Evolutionary conservation across 441 rosid species (phyloP).

Genomic region (Populus hybrid): DNA sequence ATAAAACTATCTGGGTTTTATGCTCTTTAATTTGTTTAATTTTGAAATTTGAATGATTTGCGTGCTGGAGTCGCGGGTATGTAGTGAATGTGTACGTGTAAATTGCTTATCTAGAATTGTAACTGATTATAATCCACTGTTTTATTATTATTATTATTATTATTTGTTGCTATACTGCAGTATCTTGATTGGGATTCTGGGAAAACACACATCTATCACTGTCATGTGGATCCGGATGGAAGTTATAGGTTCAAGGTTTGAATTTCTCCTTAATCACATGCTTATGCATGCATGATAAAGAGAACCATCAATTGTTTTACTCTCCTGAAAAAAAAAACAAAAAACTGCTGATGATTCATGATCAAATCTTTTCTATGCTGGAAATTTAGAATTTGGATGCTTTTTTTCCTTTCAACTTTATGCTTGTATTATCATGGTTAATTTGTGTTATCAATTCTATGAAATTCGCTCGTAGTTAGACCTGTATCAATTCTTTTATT

Average conservation of each 20-base stretch:
- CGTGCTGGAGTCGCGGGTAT: neutral
- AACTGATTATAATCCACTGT: neutral
- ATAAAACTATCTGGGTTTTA: neutral
- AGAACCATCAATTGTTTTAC: neutral
- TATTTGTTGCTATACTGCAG: slow-evolving; percentile 31
- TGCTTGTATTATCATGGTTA: neutral
- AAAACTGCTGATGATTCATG: neutral
- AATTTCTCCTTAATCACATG: slow-evolving; percentile 16
- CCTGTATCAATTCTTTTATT: neutral
- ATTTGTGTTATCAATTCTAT: too few relatives aligned
- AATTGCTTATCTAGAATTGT: neutral
- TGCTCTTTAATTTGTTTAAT: neutral
- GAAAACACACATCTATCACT: slow-evolving; percentile 49
- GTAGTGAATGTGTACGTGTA: neutral
- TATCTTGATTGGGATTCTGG: slow-evolving; percentile 50
- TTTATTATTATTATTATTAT: neutral
- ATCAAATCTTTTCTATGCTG: neutral
- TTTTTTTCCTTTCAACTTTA: neutral
- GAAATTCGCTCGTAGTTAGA: neutral
- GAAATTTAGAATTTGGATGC: neutral
- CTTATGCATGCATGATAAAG: neutral
- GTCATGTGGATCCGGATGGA: slow-evolving; percentile 46
- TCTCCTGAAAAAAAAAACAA: too few relatives aligned
- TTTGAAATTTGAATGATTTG: neutral
- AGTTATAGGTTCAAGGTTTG: slow-evolving; percentile 62